A percentile compares a stretch with the other conserved stretches of the same genome.
phyloP scores from a whole-genome alignment of 2,329 filamentous ascomycete species.

The Dothistroma septosporum region DNA sequence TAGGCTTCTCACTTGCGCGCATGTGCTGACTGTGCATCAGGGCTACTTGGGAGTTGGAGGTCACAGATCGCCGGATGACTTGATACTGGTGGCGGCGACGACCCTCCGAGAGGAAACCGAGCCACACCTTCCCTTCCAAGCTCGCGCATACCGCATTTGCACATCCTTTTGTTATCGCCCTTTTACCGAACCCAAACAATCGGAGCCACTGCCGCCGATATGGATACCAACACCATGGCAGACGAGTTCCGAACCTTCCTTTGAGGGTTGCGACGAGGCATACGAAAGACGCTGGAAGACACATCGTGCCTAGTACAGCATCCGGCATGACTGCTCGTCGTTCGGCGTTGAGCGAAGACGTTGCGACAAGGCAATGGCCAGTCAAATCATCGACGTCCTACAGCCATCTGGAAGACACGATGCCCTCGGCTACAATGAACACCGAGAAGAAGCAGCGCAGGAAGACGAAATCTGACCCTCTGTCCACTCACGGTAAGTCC shows the following conservation, averaged over 20 bases:
- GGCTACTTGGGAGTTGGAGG: not conserved
- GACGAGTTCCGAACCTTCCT: slow-evolving; percentile 18
- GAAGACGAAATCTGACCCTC: slow-evolving; percentile 16
- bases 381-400: slow-evolving; percentile 15
- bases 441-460: slow-evolving; percentile 22
- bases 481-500: slow-evolving; percentile 12
- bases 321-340: slow-evolving; percentile 15
- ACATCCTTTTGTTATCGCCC: slow-evolving; percentile 27
- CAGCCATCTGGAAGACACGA: slow-evolving; percentile 7
- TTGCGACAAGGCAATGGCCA: slow-evolving; percentile 11
- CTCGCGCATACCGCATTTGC: slow-evolving; percentile 23
- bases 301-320: slow-evolving; percentile 15
- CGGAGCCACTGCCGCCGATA: slow-evolving; percentile 22
- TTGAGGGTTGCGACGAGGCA: slow-evolving; percentile 11
- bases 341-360: not conserved
- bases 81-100: too few species aligned
- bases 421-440: slow-evolving; percentile 10
- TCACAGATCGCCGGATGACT: not conserved
- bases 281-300: not conserved
- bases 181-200: slow-evolving; percentile 26
- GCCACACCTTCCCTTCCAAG: slow-evolving; percentile 6
- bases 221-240: slow-evolving; percentile 21
- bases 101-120: too few species aligned
- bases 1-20: not conserved
- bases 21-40: not conserved